Evolutionary conservation across 2,329 filamentous ascomycete species (phyloP), one percentile per base, ranked within the genome.

Genomic region (Colletotrichum salicis): DNA sequence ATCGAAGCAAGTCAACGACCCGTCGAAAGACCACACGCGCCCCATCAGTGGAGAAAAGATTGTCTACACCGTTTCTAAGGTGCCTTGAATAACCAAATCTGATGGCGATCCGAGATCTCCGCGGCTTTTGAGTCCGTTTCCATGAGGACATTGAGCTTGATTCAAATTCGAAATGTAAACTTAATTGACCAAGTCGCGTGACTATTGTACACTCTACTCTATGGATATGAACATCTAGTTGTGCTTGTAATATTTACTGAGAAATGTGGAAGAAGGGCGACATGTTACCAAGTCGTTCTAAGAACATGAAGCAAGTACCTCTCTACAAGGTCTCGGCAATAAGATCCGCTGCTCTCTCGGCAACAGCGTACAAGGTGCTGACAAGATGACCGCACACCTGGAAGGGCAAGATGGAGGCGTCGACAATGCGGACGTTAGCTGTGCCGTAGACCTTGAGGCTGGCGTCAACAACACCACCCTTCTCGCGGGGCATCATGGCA

Each of bases 351-450:
- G 77, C 78, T 76, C 85, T 87, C 77, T 89, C 87, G 10, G 81
- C 87, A 63, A 88, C 77, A 76, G 86, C 87, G 73, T 89, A 89
- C 7, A 89, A 81, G 1, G 84, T 84, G 62, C 86, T 85, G 60
- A 87, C 86, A 41, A 87, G 84, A 22, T 87, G 82, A 1, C 76
- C 85, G 83, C 79, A 87, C 78, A 74, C 83, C 80, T 81, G 86
- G 81, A 86, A 79, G 3, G 86, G 86, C 41, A 88, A 77, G 15
- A 87, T 76, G 2, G 83, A 85, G 0, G 84, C 86, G 75, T 89
- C 87, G 3, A 85, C 83, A 0, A 88, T 82, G 12, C 86, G 81
- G 4, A 88, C 81, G 45, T 85, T 85, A 60, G 82, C 81, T 41
- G 88, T 81, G 2, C 86, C 86, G 71, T 88, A 85, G 1, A 89